phyloP scores from a whole-genome alignment of 2,329 filamentous ascomycete species.

The Cadophora gregata region DNA sequence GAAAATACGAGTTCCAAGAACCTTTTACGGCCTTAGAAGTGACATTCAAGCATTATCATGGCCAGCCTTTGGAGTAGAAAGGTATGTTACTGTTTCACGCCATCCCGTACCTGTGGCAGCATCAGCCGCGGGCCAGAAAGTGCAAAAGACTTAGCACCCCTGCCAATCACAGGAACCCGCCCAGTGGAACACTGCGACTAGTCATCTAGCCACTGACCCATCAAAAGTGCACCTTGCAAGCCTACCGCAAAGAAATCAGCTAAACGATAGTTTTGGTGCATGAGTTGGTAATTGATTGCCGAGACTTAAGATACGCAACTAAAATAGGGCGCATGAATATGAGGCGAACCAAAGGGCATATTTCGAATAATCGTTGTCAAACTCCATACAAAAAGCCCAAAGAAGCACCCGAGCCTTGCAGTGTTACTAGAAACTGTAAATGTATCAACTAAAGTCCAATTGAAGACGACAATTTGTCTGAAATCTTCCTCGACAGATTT shows the following conservation, averaged over 20 bases:
- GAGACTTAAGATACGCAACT: constrained; percentile 6
- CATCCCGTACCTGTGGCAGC: not conserved
- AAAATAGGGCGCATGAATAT: constrained; percentile 9
- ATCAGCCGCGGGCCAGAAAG: constrained; percentile 17
- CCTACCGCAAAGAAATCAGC: constrained; percentile 11
- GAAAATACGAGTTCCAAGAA: not conserved
- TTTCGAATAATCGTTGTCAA: constrained; percentile 9
- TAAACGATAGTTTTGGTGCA: constrained; percentile 8
- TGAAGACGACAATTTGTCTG: not conserved
- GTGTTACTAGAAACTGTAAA: not conserved
- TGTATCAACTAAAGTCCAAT: not conserved
- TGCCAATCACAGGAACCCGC: constrained; percentile 13
- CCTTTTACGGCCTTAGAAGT: constrained; percentile 12
- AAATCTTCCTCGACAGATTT: not conserved
- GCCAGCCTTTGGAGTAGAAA: not conserved
- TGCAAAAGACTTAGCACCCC: constrained; percentile 10
- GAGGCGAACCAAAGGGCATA: constrained; percentile 20
- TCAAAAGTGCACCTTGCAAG: constrained; percentile 19
- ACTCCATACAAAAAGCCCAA: not conserved
- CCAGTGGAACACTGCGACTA: constrained; percentile 16
- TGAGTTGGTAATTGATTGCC: constrained; percentile 3
- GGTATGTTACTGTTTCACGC: constrained; percentile 1
- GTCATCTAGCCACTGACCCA: constrained; percentile 6
- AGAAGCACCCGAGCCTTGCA: not conserved
- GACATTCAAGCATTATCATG: constrained; percentile 11